Evolutionary conservation across 2,329 filamentous ascomycete species (phyloP), one percentile per base, ranked within the genome.

Genomic region (Cladobotryum protrusum): DNA sequence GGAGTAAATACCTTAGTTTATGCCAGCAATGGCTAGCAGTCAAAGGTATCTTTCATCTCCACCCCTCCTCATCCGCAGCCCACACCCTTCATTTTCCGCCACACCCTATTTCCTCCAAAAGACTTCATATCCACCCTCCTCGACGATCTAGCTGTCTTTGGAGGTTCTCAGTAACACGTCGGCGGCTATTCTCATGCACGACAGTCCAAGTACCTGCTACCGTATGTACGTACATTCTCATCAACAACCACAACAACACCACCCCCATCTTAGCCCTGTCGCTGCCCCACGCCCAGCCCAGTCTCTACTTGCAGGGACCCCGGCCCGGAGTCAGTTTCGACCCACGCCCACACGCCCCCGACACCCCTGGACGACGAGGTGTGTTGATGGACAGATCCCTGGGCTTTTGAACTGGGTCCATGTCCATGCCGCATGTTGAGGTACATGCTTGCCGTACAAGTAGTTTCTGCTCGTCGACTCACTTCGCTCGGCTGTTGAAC

Each of bases 121-220:
- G 48, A 41, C 52, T 48, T 45, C 49, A 36, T 47, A 15, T 29
- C 43, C 45, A 49, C 39, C 33, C 33, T n/a, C 17, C 12, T 37
- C 8, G 35, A n/a, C 14, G 45, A 20, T 49, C 44, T 49, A 46
- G 29, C 48, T 51, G 32, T 35, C 48, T 49, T 47, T 14, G 47
- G 47, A 45, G 11, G 44, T 37, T 18, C 47, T 39, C 39, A 54
- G 57, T 47, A 56, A 46, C 46, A 46, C 52, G 54, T 56, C 54
- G 59, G 62, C 62, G 61, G 59, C 59, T 64, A 64, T 61, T 54
- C 56, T 55, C 56, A 63, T 62, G 62, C 61, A 61, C 55, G 54
- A 62, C 56, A 64, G 57, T 52, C 59, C 50, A 50, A 54, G 49
- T 55, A 55, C 49, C 56, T 56, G 50, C 49, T 45, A 47, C 49